A percentile compares a stretch with the other conserved stretches of the same genome.
These are phyloP conservation scores for Combretum micranthum DNA, from an alignment of 345 rosid genomes.

Conservation along the genomic window DNA sequence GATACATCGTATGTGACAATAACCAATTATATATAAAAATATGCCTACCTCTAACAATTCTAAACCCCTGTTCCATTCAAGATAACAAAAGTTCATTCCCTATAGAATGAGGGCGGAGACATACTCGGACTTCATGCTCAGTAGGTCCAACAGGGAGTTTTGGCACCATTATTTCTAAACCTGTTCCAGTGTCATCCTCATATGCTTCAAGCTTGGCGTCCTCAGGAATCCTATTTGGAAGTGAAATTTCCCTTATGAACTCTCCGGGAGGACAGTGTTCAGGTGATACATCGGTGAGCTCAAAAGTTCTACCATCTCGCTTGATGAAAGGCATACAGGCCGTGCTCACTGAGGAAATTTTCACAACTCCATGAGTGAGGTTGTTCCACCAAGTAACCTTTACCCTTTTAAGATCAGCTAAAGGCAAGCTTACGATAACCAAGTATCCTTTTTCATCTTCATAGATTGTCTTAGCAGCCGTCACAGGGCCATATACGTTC, in stretches of 20 bases:
- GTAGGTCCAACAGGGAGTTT: conserved; percentile 41
- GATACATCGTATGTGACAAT: too few species aligned
- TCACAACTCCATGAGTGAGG: conserved; percentile 41
- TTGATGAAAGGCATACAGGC: conserved; percentile 45
- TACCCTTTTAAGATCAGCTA: conserved; percentile 51
- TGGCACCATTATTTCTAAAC: conserved; percentile 49
- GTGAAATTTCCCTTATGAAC: conserved; percentile 47
- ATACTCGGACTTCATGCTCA: conserved; percentile 53
- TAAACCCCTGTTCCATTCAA: not conserved
- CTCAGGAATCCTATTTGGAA: conserved; percentile 45
- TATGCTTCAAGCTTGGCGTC: conserved; percentile 58
- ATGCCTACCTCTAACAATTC: too few species aligned
- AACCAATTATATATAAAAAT: too few species aligned
- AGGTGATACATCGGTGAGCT: conserved; percentile 46
- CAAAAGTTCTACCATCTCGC: conserved; percentile 47
- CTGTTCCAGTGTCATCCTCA: conserved; percentile 42
- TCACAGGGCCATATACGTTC: conserved; percentile 49
- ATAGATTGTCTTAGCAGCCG: conserved; percentile 51
- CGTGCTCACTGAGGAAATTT: conserved; percentile 47
- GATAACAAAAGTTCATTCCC: conserved; percentile 20
- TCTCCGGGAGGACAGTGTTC: conserved; percentile 63
- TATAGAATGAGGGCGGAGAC: conserved; percentile 32
- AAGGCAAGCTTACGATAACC: conserved; percentile 45
- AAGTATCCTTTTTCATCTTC: conserved; percentile 47
- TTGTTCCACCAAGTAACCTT: conserved; percentile 57